These are phyloP conservation scores for Candida coquimbonensis DNA, from an alignment of 805 yeast genomes.

Conservation along the genomic window DNA sequence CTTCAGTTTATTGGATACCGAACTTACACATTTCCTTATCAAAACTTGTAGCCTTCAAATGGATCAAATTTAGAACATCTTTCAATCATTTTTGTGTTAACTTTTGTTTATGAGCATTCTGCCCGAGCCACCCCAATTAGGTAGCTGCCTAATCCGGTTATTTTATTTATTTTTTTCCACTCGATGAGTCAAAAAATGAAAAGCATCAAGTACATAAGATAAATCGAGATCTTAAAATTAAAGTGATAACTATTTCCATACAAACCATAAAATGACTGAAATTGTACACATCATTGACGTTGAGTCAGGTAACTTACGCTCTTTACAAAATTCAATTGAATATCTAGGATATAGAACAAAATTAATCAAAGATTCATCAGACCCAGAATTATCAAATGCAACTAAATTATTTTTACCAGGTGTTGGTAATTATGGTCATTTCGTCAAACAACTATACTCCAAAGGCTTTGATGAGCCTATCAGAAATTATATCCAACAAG, in stretches of 20 bases:
- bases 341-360: constrained; percentile 63
- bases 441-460: constrained; percentile 59
- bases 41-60: too few relatives aligned
- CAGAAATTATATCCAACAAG: constrained; percentile 58
- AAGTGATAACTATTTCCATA: too few relatives aligned
- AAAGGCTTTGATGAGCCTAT: constrained; percentile 65
- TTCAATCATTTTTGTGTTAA: too few relatives aligned
- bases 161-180: too few relatives aligned
- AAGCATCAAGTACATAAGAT: too few relatives aligned
- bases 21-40: too few relatives aligned
- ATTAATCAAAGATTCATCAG: constrained; percentile 52
- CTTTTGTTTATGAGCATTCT: too few relatives aligned
- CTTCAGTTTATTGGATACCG: too few relatives aligned
- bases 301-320: constrained; percentile 89
- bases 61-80: too few relatives aligned
- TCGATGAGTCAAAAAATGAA: background rate
- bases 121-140: too few relatives aligned
- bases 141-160: too few relatives aligned
- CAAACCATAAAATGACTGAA: constrained; percentile 15
- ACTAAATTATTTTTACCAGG: constrained; percentile 78
- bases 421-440: constrained; percentile 96
- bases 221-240: too few relatives aligned
- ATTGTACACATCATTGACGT: constrained; percentile 72
- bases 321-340: constrained; percentile 80
- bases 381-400: constrained; percentile 44